A percentile compares a stretch with the other conserved stretches of the same genome.
Evolutionary conservation across 805 yeast species (phyloP).

Genomic region (Torulaspora franciscae): DNA sequence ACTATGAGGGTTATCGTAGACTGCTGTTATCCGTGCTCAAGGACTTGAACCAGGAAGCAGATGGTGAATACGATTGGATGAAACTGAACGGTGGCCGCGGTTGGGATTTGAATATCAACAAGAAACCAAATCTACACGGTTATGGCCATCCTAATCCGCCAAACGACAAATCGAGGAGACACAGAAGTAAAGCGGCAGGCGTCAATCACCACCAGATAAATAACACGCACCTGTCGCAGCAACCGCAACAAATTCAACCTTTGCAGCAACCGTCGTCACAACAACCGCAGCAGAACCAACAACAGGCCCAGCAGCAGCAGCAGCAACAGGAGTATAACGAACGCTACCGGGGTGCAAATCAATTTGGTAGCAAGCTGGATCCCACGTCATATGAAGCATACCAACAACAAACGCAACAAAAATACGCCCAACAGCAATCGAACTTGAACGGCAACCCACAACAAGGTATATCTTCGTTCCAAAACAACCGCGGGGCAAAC

Average conservation of each 20-base stretch:
- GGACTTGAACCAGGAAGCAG: conserved; percentile 64
- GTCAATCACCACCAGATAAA: conserved; percentile 16
- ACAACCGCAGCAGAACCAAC: conserved; percentile 26
- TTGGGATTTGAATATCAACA: conserved; percentile 86
- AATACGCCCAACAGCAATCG: conserved; percentile 32
- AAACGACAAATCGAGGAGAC: conserved; percentile 40
- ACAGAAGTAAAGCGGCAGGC: conserved; percentile 19
- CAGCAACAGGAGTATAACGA: conserved; percentile 12
- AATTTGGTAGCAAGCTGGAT: conserved; percentile 36
- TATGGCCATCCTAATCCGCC: conserved; percentile 93
- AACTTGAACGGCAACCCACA: conserved; percentile 16
- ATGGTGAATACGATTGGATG: conserved; percentile 98
- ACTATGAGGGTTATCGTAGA: conserved; percentile 78
- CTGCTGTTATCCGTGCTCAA: conserved; percentile 74
- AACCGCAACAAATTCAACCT: conserved; percentile 22
- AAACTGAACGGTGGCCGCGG: conserved; percentile 91
- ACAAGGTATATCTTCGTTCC: conserved; percentile 13
- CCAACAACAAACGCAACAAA: conserved; percentile 37
- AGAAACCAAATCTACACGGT: conserved; percentile 91
- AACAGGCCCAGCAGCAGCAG: conserved; percentile 28
- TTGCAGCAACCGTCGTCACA: conserved; percentile 23
- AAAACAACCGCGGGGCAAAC: conserved; percentile 26
- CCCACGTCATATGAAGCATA: conserved; percentile 41
- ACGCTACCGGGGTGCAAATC: conserved; percentile 25
- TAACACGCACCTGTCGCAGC: conserved; percentile 15